A percentile compares a stretch with the other conserved stretches of the same genome.
Evolutionary conservation across 2,329 filamentous ascomycete species (phyloP).

Genomic region (Sarocladium kiliense): DNA sequence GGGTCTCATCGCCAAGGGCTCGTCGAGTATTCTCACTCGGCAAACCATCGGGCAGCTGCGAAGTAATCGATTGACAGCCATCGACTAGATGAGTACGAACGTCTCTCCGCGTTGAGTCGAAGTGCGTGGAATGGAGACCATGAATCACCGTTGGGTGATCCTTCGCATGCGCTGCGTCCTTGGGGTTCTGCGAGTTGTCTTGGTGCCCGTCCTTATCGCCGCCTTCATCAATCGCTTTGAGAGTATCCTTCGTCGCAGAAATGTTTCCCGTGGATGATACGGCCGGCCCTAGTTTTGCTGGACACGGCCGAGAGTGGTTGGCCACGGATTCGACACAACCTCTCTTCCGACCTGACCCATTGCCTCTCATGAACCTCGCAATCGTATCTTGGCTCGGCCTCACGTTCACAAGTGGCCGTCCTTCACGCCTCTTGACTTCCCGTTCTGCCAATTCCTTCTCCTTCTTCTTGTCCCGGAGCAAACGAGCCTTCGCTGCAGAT

Average conservation of each 20-base stretch:
- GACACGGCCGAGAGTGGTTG: neutral
- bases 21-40: neutral
- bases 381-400: constrained; percentile 55
- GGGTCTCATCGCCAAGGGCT: neutral
- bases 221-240: no score
- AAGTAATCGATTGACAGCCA: neutral
- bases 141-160: no score
- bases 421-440: constrained; percentile 45
- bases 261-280: no score
- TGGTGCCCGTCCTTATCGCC: no score
- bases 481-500: constrained; percentile 40
- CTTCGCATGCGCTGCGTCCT: no score
- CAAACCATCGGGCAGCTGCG: neutral
- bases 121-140: no score
- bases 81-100: neutral
- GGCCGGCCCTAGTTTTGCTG: no score
- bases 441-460: constrained; percentile 45
- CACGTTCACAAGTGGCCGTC: constrained; percentile 48
- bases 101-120: neutral
- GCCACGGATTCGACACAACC: constrained; percentile 16
- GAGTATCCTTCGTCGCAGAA: no score
- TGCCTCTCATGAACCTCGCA: constrained; percentile 41
- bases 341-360: constrained; percentile 26
- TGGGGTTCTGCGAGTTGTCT: no score
- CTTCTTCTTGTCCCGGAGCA: constrained; percentile 49